Base-by-base conservation (phyloP, 345 rosid genomes). In the Acer yangbiense region DNA sequence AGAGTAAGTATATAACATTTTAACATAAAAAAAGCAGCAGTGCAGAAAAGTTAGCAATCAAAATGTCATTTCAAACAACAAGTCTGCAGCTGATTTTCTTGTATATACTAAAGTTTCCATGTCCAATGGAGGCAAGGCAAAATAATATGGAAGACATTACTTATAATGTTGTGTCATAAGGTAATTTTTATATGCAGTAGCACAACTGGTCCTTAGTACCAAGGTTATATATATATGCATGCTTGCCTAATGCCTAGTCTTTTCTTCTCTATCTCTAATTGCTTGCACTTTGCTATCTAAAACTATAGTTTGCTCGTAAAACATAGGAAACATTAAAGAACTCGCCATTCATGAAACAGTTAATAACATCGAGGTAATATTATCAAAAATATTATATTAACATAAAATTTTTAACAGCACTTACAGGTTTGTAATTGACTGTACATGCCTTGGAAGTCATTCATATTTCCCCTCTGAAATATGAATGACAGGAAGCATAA, bases 371-470 rank as follows among this genome's bases (percentile, higher is more conserved):
- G 4, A n/a, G n/a, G 2, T 23, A 14, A 65, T 20, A 23, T 67
- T 67, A 46, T 29, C 57, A 21, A 44, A 16, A 27, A 55, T 7
- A 50, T 27, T 7, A 32, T 29, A 2, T 3, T 1, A 20, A 48
- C 66, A 48, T 3, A 11, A 29, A 18, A 75, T 6, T 52, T 60
- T 16, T 23, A 25, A 50, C 27, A 74, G 55, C 29, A 10, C 27
- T 18, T 29, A 21, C 32, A 17, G 27, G 2, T 32, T 63, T 57
- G 50, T 35, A 48, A 60, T 35, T 20, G 46, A 58, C n/a, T 58
- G 71, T 35, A 48, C 71, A 46, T 65, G 70, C 71, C 71, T 48
- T 48, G 21, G 21, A 69, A 63, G 61, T 35, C 54, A 63, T 39
- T 70, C 65, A 21, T 21, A 54, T 39, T 43, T 32, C 71, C 71